Conservation (phyloP, 805 yeast species). For the Starmerella davenportii region DNA sequence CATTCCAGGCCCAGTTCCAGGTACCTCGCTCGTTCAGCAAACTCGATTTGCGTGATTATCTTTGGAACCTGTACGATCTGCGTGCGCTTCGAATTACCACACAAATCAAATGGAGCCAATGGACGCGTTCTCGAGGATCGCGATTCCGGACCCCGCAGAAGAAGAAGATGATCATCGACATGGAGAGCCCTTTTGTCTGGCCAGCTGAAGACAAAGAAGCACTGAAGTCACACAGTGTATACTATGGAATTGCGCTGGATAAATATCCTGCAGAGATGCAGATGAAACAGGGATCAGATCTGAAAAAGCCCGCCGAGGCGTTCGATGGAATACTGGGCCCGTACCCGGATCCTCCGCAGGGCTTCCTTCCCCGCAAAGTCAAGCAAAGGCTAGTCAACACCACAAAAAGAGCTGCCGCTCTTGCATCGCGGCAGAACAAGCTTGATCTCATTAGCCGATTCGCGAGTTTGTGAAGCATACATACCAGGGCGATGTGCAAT, state of each 20-base stretch:
- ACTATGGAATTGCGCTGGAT: conserved; percentile 17
- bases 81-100: conserved; percentile 79
- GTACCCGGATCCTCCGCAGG: conserved; percentile 41
- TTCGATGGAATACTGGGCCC: conserved; percentile 57
- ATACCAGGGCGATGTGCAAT: too few species aligned
- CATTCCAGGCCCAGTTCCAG: conserved; percentile 88
- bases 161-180: conserved; percentile 92
- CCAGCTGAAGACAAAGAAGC: conserved; percentile 41
- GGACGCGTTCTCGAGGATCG: conserved; percentile 42
- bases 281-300: conserved; percentile 45
- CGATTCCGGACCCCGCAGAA: conserved; percentile 64
- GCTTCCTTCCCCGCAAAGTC: conserved; percentile 39
- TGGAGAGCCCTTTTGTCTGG: conserved; percentile 93
- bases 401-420: conserved; percentile 24
- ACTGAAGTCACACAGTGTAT: conserved; percentile 15
- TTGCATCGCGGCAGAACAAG: conserved; percentile 18
- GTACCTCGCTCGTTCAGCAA: conserved; percentile 91
- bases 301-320: conserved; percentile 45
- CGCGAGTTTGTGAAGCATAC: too few species aligned
- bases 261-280: conserved; percentile 35
- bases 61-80: conserved; percentile 76
- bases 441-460: conserved; percentile 27
- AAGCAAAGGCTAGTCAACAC: conserved; percentile 31
- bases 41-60: conserved; percentile 82
- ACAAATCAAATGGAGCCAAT: conserved; percentile 59